Evolutionary conservation across 1,284 basidiomycete genomes (phyloP).

Genomic region (Tremellales sp.): DNA sequence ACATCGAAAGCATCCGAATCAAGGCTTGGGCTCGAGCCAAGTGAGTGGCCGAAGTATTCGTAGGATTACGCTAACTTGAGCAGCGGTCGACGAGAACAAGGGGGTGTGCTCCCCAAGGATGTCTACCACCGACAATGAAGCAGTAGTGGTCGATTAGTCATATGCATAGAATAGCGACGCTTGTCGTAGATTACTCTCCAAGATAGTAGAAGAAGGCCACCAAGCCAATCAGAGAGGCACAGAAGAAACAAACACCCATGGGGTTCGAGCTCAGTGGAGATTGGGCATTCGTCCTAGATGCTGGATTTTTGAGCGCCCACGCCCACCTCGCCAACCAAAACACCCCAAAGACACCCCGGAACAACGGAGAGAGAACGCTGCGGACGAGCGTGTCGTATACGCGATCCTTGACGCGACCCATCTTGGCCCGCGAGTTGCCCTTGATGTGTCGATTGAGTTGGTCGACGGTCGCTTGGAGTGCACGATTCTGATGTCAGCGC

Average conservation of each 20-base stretch:
- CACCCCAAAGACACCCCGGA: slow-evolving; percentile 4
- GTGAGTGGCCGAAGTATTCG: slow-evolving; percentile 13
- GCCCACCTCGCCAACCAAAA: neutral
- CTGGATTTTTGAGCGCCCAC: neutral
- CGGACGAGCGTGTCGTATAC: slow-evolving; percentile 2
- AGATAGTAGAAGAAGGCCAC: too few species aligned
- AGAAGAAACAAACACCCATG: too few species aligned
- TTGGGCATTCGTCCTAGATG: too few species aligned
- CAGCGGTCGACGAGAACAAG: slow-evolving; percentile 75
- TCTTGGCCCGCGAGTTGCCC: slow-evolving; percentile 1
- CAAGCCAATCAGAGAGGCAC: too few species aligned
- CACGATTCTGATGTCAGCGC: slow-evolving; percentile 2
- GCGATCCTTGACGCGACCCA: slow-evolving; percentile 7
- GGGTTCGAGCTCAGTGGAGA: too few species aligned
- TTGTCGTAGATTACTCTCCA: too few species aligned
- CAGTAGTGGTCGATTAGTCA: too few species aligned
- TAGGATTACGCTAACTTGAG: neutral
- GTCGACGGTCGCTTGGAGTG: slow-evolving; percentile 4
- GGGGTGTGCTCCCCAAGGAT: slow-evolving; percentile 68
- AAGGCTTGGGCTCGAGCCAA: slow-evolving; percentile 68
- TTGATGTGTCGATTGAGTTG: slow-evolving; percentile 5
- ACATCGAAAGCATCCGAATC: slow-evolving; percentile 90
- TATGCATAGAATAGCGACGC: too few species aligned
- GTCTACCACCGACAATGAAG: slow-evolving; percentile 75
- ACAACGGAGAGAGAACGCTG: slow-evolving; percentile 4